Base-by-base conservation (phyloP, 345 rosid genomes). In the Murraya paniculata region DNA sequence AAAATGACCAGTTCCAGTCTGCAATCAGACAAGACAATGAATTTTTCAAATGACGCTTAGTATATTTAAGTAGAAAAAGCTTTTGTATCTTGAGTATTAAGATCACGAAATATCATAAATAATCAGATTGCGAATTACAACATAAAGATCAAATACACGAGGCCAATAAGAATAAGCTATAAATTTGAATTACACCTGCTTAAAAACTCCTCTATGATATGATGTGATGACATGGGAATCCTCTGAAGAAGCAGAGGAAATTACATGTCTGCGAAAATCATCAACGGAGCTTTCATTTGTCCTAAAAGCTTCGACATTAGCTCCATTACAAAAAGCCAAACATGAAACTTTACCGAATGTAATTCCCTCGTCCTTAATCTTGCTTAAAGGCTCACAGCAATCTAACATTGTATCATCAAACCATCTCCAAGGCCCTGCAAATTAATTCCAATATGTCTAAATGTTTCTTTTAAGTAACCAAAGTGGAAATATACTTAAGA, bases 391-490 rank as follows among this genome's bases (percentile, higher is more conserved):
- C 67, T 86, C 85, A 14, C 88, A 83, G 41, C 80, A 86, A 79
- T 86, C 85, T 56, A 83, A 75, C 86, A 81, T 83, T 0, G 88
- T 66, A 66, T 81, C 88, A 71, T 81, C 85, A 41, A 86, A 83
- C 86, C 88, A 86, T 75, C 88, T 81, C 83, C 85, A 83, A 31
- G 82, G 82, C 6, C 86, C 86, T 83, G 81, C 28, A 39, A 66
- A 28, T 39, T 39, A 39, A 39, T 39, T 14, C 48, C 31, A n/a
- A n/a, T n/a, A n/a, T 39, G 2, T 9, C 1, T 36, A 2, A 9
- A 9, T 39, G 48, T 39, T 9, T 39, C 13, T 39, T 39, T 39
- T 10, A 30, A 28, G 33, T 28, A 70, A 70, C 57, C 30, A 18
- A 70, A 39, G 6, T 21, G n/a, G n/a, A n/a, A n/a, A n/a, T n/a